phyloP scores from a whole-genome alignment of 2,329 filamentous ascomycete genomes.

The Aphanoascus verrucosus region DNA sequence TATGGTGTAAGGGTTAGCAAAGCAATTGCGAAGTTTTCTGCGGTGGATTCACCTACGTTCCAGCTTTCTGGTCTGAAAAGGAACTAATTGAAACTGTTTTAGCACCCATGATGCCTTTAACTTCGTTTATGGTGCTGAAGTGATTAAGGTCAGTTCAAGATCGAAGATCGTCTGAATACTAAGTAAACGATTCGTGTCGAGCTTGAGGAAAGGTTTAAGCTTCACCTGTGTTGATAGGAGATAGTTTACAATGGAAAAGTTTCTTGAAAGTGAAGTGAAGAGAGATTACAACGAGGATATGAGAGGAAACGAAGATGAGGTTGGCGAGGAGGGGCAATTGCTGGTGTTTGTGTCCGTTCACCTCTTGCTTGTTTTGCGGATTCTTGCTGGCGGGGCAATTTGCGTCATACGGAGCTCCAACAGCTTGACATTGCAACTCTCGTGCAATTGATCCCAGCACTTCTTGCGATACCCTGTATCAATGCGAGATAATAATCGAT shows the following conservation, averaged over 20 bases:
- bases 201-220: background rate
- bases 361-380: background rate
- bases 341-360: background rate
- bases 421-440: background rate
- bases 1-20: constrained; percentile 32
- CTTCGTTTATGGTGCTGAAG: background rate
- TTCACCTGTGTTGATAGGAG: background rate
- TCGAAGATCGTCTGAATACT: background rate
- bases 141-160: background rate
- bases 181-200: background rate
- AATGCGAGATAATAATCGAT: background rate
- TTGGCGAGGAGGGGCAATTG: background rate
- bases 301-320: background rate
- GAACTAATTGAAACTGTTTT: constrained; percentile 72
- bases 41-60: constrained; percentile 63
- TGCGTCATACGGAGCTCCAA: constrained; percentile 9
- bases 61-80: constrained; percentile 94
- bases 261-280: background rate
- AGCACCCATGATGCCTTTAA: constrained; percentile 51
- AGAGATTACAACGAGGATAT: background rate
- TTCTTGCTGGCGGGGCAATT: constrained; percentile 9
- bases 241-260: background rate
- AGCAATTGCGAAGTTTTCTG: constrained; percentile 12
- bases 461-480: background rate
- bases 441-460: background rate